Evolutionary conservation across 768 basidiomycete species (phyloP), one percentile per base, ranked within the genome.

Genomic region (Suillus discolor): DNA sequence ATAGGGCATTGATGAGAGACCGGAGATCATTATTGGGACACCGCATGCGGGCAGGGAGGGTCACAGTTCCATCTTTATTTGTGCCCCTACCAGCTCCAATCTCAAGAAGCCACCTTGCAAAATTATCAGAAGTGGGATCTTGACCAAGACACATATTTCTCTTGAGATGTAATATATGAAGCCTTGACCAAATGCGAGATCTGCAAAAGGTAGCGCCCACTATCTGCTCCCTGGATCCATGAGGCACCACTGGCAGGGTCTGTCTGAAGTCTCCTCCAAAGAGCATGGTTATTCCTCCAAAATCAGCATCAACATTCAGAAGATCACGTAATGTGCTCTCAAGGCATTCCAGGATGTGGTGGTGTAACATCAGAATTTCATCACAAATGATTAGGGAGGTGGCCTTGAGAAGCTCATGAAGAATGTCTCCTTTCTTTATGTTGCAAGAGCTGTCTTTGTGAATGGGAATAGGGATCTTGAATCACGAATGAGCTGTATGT

Each of bases 251-350:
- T 47, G 83, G 84, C 0, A 85, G 74, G 0, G 71, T 83, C 66
- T 85, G 85, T 7, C 75, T 75, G 62, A 82, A 85, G 68, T 86
- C 83, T 1, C 83, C 85, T 61, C 81, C 82, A 77, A 85, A 82
- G 3, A 86, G 62, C 0, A 83, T 68, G 28, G 28, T 28, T 31
- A 31, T 70, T 20, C 80, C 82, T 51, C 80, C 83, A 80, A 82
- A 86, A 7, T 74, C 74, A 4, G n/a, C 39, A n/a, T 76, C 44
- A 38, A 65, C 34, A 34, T 72, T 61, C 4, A 71, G 64, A 6
- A 83, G 70, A 70, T 84, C 81, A 6, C 71, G 64, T 0, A 80
- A 57, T 1, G 79, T 79, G 0, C 74, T 57, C 65, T 85, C 80
- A 0, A 85, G 70, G 23, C 80, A 79, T 64, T 85, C 83, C 2